Evolutionary conservation across 2,329 filamentous ascomycete genomes (phyloP), one percentile per base, ranked within the genome.

Genomic region (Trichoderma simmonsii): DNA sequence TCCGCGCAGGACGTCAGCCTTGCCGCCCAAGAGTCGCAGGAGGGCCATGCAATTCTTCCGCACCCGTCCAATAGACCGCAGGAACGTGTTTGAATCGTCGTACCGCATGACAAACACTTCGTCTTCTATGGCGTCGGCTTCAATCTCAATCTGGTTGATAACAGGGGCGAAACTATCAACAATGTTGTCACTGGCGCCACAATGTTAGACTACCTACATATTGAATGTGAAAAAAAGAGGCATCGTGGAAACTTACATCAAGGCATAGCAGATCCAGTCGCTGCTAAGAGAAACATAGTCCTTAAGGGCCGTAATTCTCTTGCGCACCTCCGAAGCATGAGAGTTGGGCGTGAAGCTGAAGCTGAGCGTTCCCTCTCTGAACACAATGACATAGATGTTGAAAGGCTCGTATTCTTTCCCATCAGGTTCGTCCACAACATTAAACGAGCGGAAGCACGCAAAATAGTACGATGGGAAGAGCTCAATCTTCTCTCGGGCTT

Each of bases 401-500:
- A 97, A 94, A 0, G 96, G 95, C 78, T 97, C 94, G 78, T 97
- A 92, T 79, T 97, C 97, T 71, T 93, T 89, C 64, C 91, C 91
- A 39, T 91, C 88, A 76, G 93, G 91, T 76, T 97, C 92, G 75
- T 93, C 86, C 70, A 95, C 92, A 11, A 88, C 83, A 76, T 90
- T 92, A 85, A 98, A 99, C 2, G 95, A 97, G 68, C 95, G 91
- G 87, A 98, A 99, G 81, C 93, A 97, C 65, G 97, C 93, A 81
- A 99, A 98, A 83, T 99, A 99, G 84, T 99, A 99, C 56, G 94
- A 94, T 28, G 93, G 93, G 84, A 99, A 99, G 28, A 99, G 87
- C 82, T 99, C 96, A 71, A 99, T 97, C 85, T 99, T 99, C 84
- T 99, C 96, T 57, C 96, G 94, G 12, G 95, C 92, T 83, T 99